Evolutionary conservation across 495 filamentous ascomycete genomes (phyloP).

Genomic region (Lineolata rhizophorae): DNA sequence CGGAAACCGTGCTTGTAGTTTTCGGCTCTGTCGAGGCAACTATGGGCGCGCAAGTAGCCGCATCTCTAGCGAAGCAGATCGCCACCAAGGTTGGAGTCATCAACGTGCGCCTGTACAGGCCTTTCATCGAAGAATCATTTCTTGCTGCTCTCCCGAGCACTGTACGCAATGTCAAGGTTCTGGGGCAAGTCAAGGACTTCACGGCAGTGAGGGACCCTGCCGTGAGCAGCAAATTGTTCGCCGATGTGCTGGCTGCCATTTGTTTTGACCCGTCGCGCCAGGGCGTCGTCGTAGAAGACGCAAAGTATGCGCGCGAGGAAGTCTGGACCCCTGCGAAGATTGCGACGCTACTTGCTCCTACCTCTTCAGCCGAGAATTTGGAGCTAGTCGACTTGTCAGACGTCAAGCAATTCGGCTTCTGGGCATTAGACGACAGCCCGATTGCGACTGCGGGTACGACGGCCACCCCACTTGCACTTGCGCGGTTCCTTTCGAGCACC

Average conservation of each 20-base stretch:
- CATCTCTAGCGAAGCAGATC: conserved; percentile 37
- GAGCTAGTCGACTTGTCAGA: conserved; percentile 1
- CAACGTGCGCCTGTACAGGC: conserved; percentile 80
- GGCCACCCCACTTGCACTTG: conserved; percentile 41
- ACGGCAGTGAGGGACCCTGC: conserved; percentile 40
- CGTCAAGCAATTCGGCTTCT: conserved; percentile 75
- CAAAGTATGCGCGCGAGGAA: conserved; percentile 73
- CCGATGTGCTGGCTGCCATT: conserved; percentile 68
- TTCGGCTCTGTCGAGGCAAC: conserved; percentile 84
- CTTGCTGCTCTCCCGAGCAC: conserved; percentile 55
- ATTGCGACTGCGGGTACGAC: conserved; percentile 39
- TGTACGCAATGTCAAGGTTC: conserved; percentile 44
- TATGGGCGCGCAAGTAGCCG: conserved; percentile 60
- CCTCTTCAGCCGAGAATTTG: conserved; percentile 15
- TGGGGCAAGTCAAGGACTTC: conserved; percentile 38
- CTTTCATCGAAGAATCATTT: conserved; percentile 88
- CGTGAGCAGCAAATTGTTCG: conserved; percentile 62
- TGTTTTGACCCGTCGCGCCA: conserved; percentile 43
- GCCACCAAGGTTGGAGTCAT: conserved; percentile 65
- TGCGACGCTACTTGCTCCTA: too few relatives aligned
- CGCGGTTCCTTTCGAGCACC: conserved; percentile 51
- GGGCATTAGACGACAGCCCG: conserved; percentile 64
- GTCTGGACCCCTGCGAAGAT: conserved; percentile 64
- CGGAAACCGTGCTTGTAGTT: conserved; percentile 65
- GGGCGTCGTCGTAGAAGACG: conserved; percentile 42